phyloP scores from a whole-genome alignment of 208 protist species.

The Porcisia deanei region DNA sequence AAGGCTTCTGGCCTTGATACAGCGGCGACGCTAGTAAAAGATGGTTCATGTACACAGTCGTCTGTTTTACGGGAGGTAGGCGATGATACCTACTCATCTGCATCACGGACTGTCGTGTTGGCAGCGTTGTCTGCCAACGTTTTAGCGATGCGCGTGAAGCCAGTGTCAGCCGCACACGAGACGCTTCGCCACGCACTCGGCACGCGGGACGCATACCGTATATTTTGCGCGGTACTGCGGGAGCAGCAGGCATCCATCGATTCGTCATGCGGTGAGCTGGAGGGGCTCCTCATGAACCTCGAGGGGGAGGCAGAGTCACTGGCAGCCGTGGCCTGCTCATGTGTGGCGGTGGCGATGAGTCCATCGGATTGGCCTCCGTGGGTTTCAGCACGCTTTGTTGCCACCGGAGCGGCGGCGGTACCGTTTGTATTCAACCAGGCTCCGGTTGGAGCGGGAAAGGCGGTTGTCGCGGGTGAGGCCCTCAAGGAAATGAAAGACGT shows the following conservation, averaged over 20 bases:
- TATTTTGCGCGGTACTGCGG: slow-evolving; percentile 16
- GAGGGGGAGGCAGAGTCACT: slow-evolving; percentile 26
- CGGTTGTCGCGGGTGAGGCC: background rate
- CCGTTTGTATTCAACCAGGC: background rate
- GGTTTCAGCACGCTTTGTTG: slow-evolving; percentile 21
- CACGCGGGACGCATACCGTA: slow-evolving; percentile 20
- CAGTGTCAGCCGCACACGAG: background rate
- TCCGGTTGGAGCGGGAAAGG: background rate
- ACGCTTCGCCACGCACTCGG: slow-evolving; percentile 12
- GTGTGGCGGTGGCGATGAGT: slow-evolving; percentile 34
- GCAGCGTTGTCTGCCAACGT: slow-evolving; percentile 5
- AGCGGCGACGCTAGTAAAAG: background rate
- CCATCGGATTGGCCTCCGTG: slow-evolving; percentile 37
- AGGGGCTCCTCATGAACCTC: slow-evolving; percentile 9
- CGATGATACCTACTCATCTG: background rate
- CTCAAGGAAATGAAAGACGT: background rate
- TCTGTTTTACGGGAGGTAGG: background rate
- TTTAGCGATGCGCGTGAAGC: background rate
- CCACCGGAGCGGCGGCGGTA: slow-evolving; percentile 13
- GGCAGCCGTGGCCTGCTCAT: slow-evolving; percentile 38
- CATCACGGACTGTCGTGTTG: background rate
- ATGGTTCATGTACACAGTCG: background rate
- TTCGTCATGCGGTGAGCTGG: background rate
- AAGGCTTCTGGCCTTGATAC: background rate
- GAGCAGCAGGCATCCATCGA: background rate